Evolutionary conservation across 805 yeast genomes (phyloP), one percentile per base, ranked within the genome.

Genomic region (Zygosaccharomyces lentus): DNA sequence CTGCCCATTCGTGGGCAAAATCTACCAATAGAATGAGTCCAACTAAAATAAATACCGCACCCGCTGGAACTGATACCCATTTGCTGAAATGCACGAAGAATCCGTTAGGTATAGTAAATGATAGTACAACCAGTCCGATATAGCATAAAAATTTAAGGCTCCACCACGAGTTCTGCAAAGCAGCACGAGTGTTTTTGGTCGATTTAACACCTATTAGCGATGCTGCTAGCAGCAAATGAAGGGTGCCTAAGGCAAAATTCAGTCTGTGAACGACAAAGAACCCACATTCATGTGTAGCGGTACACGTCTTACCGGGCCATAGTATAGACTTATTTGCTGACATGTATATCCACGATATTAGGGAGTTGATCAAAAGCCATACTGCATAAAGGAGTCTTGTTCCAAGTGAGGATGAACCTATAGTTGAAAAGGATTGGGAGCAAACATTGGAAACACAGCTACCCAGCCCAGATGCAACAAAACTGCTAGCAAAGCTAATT

Each of bases 1-100:
- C 99, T 0, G 98, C 97, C 96, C 97, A 93, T 55, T 91, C 91
- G 66, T 93, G 98, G 3, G 99, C 98, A 73, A 88, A 93, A 66
- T 93, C 99, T 26, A 93, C 97, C 40, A 93, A 71, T 41, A 93
- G 72, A 10, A 95, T 84, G 47, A 93, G 75, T 1, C 99, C 99
- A 50, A 93, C 87, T 12, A 93, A 81, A 30, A 91, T 77, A 68
- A 93, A 93, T 4, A 89, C 60, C 2, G 91, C 84, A 36, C 96
- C 87, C 56, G 88, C 82, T 4, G 88, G 67, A 25, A 90, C 84
- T 5, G 97, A 88, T 36, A 93, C 72, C 69, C 88, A 82, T 64
- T 87, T 93, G 1, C 99, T 97, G 81, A 95, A 93, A 58, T 84
- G 74, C 12, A 90, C 76, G 65, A 84, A 93, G 63, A 93, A 91